Evolutionary conservation across 257 asterid species (phyloP).

Genomic region (Cordia subcordata): DNA sequence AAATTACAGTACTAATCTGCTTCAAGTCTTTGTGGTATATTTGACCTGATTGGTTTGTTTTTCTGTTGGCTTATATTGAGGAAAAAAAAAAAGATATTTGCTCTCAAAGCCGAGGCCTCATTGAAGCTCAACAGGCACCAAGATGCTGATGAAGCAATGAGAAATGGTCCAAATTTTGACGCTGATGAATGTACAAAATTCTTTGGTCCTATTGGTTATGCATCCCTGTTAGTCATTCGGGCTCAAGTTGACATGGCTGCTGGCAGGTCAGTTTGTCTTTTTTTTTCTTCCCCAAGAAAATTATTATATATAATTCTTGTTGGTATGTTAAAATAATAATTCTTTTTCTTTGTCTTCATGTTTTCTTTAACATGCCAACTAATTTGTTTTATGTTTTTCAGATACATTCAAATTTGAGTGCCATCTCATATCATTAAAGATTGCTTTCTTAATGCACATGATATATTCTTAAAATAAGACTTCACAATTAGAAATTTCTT

Average conservation of each 20-base stretch:
- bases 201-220: constrained; percentile 62
- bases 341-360: too few species aligned
- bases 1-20: too few species aligned
- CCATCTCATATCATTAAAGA: too few species aligned
- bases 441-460: too few species aligned
- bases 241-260: constrained; percentile 68
- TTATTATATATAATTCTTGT: too few species aligned
- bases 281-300: not conserved
- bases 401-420: too few species aligned
- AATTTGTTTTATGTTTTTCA: too few species aligned
- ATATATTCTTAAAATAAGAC: too few species aligned
- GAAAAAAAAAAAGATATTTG: constrained; percentile 44
- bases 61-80: not conserved
- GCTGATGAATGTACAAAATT: constrained; percentile 57
- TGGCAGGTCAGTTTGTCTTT: constrained; percentile 48
- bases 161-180: constrained; percentile 50
- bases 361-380: too few species aligned
- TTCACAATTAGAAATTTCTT: too few species aligned
- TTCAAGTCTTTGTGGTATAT: not conserved
- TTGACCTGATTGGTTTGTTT: not conserved
- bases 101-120: constrained; percentile 70
- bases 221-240: constrained; percentile 40
- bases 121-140: constrained; percentile 61
- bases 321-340: too few species aligned
- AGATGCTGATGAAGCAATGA: constrained; percentile 63